A percentile compares a stretch with the other conserved stretches of the same genome.
These are phyloP conservation scores for Aethionema arabicum DNA, from an alignment of 345 rosid species.

Conservation along the genomic window DNA sequence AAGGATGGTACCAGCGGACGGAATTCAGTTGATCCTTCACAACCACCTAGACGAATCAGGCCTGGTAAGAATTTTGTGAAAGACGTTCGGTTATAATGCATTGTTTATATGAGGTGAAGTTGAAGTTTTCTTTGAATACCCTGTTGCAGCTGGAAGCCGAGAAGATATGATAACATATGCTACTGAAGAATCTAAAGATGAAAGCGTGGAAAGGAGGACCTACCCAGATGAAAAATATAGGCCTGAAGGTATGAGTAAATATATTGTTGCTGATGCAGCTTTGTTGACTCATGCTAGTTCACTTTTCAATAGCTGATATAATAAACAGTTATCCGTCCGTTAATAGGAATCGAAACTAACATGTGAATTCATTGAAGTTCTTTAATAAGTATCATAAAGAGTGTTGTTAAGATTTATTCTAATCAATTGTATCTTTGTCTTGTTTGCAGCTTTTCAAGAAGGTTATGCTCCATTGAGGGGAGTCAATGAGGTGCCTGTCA, in stretches of 20 bases:
- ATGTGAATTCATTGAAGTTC: neutral
- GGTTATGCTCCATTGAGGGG: conserved; percentile 45
- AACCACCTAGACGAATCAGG: conserved; percentile 58
- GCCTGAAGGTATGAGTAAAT: conserved; percentile 52
- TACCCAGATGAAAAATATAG: conserved; percentile 51
- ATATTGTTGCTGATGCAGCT: conserved; percentile 21
- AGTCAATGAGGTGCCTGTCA: conserved; percentile 46
- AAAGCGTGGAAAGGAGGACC: conserved; percentile 43
- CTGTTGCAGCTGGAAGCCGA: conserved; percentile 59
- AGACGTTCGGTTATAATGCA: conserved; percentile 18
- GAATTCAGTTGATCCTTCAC: conserved; percentile 47
- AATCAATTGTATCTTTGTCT: conserved; percentile 15
- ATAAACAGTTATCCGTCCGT: neutral
- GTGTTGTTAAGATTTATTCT: conserved; percentile 6
- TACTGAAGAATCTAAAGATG: conserved; percentile 52
- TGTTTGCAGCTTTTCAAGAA: conserved; percentile 56
- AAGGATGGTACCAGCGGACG: conserved; percentile 67
- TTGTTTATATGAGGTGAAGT: conserved; percentile 15
- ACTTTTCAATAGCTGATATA: conserved; percentile 20
- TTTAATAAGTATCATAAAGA: conserved; percentile 14
- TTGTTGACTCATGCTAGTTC: conserved; percentile 7
- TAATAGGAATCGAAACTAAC: neutral
- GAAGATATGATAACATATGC: conserved; percentile 51
- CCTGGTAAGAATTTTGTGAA: conserved; percentile 50
- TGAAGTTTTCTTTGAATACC: conserved; percentile 27